Evolutionary conservation across 495 filamentous ascomycete species (phyloP), one percentile per base, ranked within the genome.

Genomic region (Pyrenula aspistea): DNA sequence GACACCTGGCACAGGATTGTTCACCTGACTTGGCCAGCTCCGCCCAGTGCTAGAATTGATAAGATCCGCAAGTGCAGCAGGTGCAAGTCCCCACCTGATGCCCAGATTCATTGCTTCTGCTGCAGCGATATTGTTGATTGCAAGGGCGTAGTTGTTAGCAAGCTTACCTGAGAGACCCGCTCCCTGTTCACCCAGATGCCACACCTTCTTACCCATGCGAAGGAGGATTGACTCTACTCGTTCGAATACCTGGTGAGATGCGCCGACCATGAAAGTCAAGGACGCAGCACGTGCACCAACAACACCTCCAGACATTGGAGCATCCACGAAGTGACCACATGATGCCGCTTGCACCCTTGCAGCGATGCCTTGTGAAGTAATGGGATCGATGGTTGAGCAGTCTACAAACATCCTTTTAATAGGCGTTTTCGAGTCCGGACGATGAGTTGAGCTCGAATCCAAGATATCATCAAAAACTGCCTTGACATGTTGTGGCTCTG

Each of bases 71-170:
- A 93, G 70, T 2, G 79, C 75, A 55, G 81, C 80, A 3, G 85
- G 78, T 58, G 91, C 86, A 10, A 93, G 75, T 1, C 88, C 88
- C 73, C 82, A 84, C 61, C 76, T 78, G 11, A 88, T 77, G 22
- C 88, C 88, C 12, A 93, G 79, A 60, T 88, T 86, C 88, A 93
- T 90, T 3, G 88, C 88, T 70, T 93, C 88, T 1, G 84, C 83
- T 1, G 86, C 88, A 2, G 86, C 88, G 57, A 93, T 87, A 65
- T 93, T 93, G 67, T 82, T 85, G 55, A 93, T 79, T 10, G 87
- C 86, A 1, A 93, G 74, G 36, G 91, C 75, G 65, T 92, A 91
- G 63, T 93, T 93, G 71, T 93, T 93, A 12, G 88, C 84, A 22
- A 93, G 69, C 68, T 93, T 93, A 10, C 83, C 88, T 2, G 81